Conservation (phyloP, 306 rosid species). For the Quercus alba region DNA sequence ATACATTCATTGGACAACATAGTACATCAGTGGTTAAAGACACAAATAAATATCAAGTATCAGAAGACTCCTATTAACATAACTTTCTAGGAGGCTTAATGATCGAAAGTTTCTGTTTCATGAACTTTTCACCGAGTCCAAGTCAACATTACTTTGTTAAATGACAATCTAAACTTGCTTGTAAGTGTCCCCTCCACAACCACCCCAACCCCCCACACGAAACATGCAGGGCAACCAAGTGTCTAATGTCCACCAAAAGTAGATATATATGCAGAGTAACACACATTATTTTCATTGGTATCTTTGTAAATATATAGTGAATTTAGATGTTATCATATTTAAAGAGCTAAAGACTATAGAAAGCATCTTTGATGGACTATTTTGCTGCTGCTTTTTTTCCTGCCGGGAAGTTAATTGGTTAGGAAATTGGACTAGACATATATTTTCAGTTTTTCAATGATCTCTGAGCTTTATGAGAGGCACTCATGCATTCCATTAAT, state of each 20-base stretch:
- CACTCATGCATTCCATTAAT: not conserved
- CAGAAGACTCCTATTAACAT: not conserved
- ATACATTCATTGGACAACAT: not conserved
- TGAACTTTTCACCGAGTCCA: not conserved
- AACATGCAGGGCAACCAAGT: not conserved
- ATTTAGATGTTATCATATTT: not conserved
- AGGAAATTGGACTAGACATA: not conserved
- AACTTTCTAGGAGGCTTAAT: not conserved
- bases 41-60: no score
- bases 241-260: not conserved
- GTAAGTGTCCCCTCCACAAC: not conserved
- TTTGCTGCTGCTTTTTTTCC: not conserved
- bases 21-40: not conserved
- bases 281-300: not conserved
- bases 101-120: not conserved
- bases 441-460: not conserved
- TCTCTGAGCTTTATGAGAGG: not conserved
- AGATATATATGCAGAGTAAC: not conserved
- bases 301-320: not conserved
- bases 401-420: not conserved
- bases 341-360: not conserved
- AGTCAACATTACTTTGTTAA: not conserved
- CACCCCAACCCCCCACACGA: not conserved
- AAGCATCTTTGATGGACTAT: not conserved
- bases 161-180: not conserved